Percentiles rank a stretch among this genome's conserved stretches.
Conservation (phyloP, 352 stramenopile species). For the Pythium utonaiense region DNA sequence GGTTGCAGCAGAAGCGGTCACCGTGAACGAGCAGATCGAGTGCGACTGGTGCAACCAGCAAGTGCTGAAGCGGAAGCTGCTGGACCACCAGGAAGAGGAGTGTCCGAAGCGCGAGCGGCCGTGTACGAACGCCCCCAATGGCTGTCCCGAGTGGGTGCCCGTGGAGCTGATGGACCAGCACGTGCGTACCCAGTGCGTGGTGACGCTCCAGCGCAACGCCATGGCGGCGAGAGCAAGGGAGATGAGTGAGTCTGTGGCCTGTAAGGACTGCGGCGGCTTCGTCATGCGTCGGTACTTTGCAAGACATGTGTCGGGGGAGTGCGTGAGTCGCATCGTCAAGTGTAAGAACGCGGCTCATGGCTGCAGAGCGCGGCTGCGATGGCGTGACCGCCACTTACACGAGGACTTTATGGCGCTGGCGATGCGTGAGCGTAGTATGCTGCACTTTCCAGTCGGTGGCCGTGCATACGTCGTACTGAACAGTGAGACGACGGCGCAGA, state of each 20-base stretch:
- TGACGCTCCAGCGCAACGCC: constrained; percentile 50
- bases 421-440: constrained; percentile 40
- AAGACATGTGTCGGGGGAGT: constrained; percentile 42
- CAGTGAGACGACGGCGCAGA: constrained; percentile 12
- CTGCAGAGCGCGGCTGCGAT: constrained; percentile 51
- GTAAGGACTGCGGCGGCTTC: constrained; percentile 46
- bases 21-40: constrained; percentile 46
- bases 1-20: constrained; percentile 35
- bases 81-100: constrained; percentile 80
- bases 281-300: constrained; percentile 38
- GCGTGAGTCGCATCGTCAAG: constrained; percentile 54
- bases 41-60: constrained; percentile 66
- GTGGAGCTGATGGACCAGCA: constrained; percentile 55
- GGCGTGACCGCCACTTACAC: constrained; percentile 66
- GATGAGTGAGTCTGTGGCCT: constrained; percentile 42
- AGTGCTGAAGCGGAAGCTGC: constrained; percentile 62
- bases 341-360: constrained; percentile 71
- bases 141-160: constrained; percentile 68
- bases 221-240: constrained; percentile 43
- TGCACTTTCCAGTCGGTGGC: constrained; percentile 48
- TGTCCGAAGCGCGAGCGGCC: constrained; percentile 61
- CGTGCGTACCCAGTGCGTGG: constrained; percentile 39
- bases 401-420: constrained; percentile 52
- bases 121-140: constrained; percentile 55
- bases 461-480: constrained; percentile 40